Conservation (phyloP, 371 early-diverging fungal species). For the Sporodiniella umbellata region DNA sequence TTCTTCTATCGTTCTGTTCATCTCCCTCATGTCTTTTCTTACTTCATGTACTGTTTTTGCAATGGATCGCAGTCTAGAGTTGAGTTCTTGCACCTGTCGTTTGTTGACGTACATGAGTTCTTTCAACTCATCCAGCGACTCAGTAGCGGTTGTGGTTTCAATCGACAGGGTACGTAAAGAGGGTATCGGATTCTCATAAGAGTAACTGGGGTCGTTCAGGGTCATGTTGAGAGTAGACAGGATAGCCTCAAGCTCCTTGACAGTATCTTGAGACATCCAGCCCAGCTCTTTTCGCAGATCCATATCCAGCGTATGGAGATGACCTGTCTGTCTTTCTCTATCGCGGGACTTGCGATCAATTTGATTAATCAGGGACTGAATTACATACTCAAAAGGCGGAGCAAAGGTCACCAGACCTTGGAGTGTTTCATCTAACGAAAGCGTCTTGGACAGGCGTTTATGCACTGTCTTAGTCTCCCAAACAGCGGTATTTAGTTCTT, state of each 20-base stretch:
- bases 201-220: conserved; percentile 32
- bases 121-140: conserved; percentile 49
- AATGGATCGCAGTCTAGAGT: conserved; percentile 41
- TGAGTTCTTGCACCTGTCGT: conserved; percentile 45
- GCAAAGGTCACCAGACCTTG: conserved; percentile 32
- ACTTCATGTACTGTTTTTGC: conserved; percentile 54
- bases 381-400: conserved; percentile 44
- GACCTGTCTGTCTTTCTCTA: conserved; percentile 44
- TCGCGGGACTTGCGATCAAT: conserved; percentile 43
- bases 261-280: conserved; percentile 36
- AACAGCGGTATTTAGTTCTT: conserved; percentile 44
- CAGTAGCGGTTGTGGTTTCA: conserved; percentile 41
- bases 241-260: conserved; percentile 33
- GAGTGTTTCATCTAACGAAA: conserved; percentile 38
- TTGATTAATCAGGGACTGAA: conserved; percentile 41
- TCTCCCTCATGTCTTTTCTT: conserved; percentile 47
- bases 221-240: conserved; percentile 33
- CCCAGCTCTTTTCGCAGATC: conserved; percentile 35
- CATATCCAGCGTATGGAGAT: conserved; percentile 35
- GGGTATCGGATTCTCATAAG: conserved; percentile 44
- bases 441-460: conserved; percentile 43
- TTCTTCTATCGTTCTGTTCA: conserved; percentile 46
- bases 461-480: conserved; percentile 53
- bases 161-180: conserved; percentile 29
- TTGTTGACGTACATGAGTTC: conserved; percentile 54